Evolutionary conservation across 2,329 filamentous ascomycete species (phyloP).

Genomic region (Golovinomyces cichoracearum): DNA sequence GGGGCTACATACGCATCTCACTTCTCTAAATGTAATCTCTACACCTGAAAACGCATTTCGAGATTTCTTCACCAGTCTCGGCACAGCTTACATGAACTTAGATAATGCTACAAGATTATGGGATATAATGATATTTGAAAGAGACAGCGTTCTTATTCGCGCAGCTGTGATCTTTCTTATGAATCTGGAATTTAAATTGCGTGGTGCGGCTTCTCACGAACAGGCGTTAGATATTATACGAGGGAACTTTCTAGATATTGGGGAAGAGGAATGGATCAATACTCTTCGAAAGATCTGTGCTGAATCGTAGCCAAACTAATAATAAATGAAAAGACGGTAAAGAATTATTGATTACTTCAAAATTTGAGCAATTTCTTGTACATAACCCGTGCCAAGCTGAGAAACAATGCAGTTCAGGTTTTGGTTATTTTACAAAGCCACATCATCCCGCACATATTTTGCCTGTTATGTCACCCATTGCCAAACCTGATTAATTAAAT

Average conservation of each 20-base stretch:
- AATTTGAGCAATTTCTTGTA: too few relatives aligned
- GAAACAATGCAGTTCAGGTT: too few relatives aligned
- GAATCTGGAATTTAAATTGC: conserved; percentile 24
- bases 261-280: conserved; percentile 12
- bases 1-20: conserved; percentile 37
- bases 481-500: too few relatives aligned
- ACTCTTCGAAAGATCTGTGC: too few relatives aligned
- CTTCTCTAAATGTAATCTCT: conserved; percentile 21
- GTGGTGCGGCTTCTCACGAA: conserved; percentile 15
- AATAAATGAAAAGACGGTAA: too few relatives aligned
- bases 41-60: conserved; percentile 29
- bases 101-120: conserved; percentile 49
- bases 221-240: conserved; percentile 7
- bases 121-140: conserved; percentile 66
- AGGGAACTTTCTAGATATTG: conserved; percentile 4
- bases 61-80: conserved; percentile 35
- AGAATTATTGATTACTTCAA: too few relatives aligned
- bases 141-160: conserved; percentile 43
- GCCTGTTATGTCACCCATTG: too few relatives aligned
- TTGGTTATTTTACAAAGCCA: too few relatives aligned
- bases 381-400: too few relatives aligned
- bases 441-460: too few relatives aligned
- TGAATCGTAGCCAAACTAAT: too few relatives aligned
- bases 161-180: conserved; percentile 42
- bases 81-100: conserved; percentile 35